phyloP scores from a whole-genome alignment of 441 rosid species.

The Adansonia madagascariensis region DNA sequence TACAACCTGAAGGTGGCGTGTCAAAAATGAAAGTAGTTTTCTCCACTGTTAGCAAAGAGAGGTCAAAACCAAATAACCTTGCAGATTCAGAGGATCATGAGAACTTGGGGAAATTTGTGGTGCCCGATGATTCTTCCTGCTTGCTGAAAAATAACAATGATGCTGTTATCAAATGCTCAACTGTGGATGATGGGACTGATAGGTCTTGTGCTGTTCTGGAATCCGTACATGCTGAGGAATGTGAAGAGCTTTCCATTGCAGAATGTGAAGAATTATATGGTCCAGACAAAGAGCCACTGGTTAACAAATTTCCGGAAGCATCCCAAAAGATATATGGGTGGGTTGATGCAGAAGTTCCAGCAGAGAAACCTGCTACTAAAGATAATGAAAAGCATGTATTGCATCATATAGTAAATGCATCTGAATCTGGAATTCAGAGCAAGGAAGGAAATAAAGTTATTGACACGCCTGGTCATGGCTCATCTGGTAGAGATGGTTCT shows the following conservation, averaged over 20 bases:
- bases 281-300: conserved; percentile 76
- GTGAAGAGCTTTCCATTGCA: conserved; percentile 61
- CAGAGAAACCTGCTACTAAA: conserved; percentile 36
- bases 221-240: conserved; percentile 45
- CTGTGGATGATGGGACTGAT: conserved; percentile 33
- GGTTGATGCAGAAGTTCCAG: conserved; percentile 31
- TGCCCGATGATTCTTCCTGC: conserved; percentile 32
- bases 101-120: conserved; percentile 38
- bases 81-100: conserved; percentile 39
- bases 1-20: conserved; percentile 53
- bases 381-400: conserved; percentile 25
- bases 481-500: conserved; percentile 42
- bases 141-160: conserved; percentile 26
- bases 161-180: conserved; percentile 29
- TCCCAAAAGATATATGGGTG: conserved; percentile 31
- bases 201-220: conserved; percentile 33
- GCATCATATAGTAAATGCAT: conserved; percentile 37
- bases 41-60: conserved; percentile 63
- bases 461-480: conserved; percentile 34
- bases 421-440: conserved; percentile 39
- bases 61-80: conserved; percentile 30
- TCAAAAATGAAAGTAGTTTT: conserved; percentile 73
- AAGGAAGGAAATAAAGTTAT: conserved; percentile 30
- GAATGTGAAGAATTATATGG: conserved; percentile 93
- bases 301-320: conserved; percentile 51